Percentiles rank a stretch among this genome's conserved stretches.
Conservation (phyloP, 208 protist genomes). For the Crithidia expoeki region DNA sequence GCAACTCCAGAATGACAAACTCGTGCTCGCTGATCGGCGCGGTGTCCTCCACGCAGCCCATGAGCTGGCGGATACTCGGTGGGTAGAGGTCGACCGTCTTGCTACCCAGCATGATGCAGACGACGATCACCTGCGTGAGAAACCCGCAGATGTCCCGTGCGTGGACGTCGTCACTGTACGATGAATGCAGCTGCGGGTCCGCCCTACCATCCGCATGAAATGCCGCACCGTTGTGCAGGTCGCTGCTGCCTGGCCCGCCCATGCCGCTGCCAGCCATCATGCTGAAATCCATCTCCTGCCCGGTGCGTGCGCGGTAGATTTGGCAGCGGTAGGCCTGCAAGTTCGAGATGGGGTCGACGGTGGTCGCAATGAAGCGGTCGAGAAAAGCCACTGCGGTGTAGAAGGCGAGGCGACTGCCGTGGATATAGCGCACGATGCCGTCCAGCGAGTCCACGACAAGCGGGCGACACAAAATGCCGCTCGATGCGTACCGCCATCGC, state of each 20-base stretch:
- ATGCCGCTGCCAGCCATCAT: constrained; percentile 13
- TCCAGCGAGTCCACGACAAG: constrained; percentile 80
- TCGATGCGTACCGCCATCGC: constrained; percentile 58
- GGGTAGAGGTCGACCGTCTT: constrained; percentile 81
- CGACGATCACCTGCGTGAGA: constrained; percentile 74
- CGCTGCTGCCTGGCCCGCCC: not conserved
- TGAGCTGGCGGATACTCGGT: constrained; percentile 56
- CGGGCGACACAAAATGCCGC: constrained; percentile 47
- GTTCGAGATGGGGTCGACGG: constrained; percentile 42
- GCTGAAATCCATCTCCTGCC: constrained; percentile 30
- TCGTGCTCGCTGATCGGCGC: constrained; percentile 43
- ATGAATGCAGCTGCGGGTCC: not conserved
- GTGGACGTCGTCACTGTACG: constrained; percentile 25
- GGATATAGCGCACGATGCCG: constrained; percentile 65
- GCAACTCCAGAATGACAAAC: constrained; percentile 63
- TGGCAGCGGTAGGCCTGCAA: constrained; percentile 26
- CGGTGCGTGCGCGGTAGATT: constrained; percentile 14
- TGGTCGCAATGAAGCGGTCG: constrained; percentile 63
- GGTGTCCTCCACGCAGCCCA: constrained; percentile 52
- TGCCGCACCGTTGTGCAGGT: not conserved
- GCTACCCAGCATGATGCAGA: constrained; percentile 78
- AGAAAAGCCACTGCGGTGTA: constrained; percentile 70
- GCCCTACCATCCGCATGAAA: not conserved
- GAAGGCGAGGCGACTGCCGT: constrained; percentile 60
- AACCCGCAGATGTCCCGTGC: constrained; percentile 45